Conservation (phyloP, 2,329 filamentous ascomycete genomes). For the Grosmannia clavigera region DNA sequence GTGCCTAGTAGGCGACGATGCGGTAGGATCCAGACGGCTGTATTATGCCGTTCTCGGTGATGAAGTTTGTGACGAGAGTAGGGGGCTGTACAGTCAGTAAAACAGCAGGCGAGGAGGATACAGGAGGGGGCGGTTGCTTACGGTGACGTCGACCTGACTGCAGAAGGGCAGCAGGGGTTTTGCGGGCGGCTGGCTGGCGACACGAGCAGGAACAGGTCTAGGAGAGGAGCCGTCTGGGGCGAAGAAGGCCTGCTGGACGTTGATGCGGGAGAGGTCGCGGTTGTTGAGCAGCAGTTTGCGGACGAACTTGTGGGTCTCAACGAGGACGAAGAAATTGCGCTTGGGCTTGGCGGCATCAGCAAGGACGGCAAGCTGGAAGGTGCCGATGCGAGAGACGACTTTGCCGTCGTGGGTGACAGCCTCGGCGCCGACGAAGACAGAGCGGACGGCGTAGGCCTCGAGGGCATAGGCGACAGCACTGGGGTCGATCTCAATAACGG, state of each 20-base stretch:
- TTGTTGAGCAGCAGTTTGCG: conserved; percentile 74
- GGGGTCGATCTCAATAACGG: conserved; percentile 69
- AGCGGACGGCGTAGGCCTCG: conserved; percentile 49
- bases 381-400: conserved; percentile 77
- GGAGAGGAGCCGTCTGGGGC: conserved; percentile 53
- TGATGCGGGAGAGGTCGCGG: conserved; percentile 49
- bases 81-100: conserved; percentile 38
- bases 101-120: neutral
- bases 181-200: conserved; percentile 9
- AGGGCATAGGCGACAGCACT: conserved; percentile 71
- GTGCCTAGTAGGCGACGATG: conserved; percentile 8
- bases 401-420: conserved; percentile 91
- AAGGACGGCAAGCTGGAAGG: conserved; percentile 73
- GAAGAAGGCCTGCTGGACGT: conserved; percentile 60
- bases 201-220: conserved; percentile 17
- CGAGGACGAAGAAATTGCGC: conserved; percentile 72
- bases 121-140: conserved; percentile 18
- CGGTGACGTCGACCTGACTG: conserved; percentile 59
- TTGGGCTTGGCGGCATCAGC: conserved; percentile 46
- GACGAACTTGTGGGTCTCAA: conserved; percentile 95
- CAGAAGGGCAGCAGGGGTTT: conserved; percentile 24
- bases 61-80: conserved; percentile 56
- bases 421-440: conserved; percentile 59
- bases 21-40: conserved; percentile 10
- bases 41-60: conserved; percentile 60